phyloP scores from a whole-genome alignment of 176 grass and related monocot species.

The Eleusine coracana region DNA sequence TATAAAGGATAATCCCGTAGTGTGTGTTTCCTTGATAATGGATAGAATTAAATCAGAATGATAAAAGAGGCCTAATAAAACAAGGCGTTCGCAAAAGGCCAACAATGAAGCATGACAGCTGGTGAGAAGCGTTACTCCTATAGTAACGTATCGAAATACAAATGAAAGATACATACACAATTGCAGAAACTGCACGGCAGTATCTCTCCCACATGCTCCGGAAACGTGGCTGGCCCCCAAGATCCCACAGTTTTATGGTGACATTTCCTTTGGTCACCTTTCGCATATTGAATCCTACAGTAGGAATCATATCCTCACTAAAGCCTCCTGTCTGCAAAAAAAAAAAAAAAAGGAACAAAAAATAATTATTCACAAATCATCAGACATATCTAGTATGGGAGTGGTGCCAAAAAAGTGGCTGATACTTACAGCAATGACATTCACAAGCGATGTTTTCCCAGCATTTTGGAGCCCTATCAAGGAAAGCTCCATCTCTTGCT shows the following conservation, averaged over 20 bases:
- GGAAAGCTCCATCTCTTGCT: conserved; percentile 99
- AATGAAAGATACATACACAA: conserved; percentile 72
- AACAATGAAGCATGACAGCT: conserved; percentile 26
- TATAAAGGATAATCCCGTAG: not conserved
- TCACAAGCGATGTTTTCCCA: conserved; percentile 97
- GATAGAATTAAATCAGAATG: conserved; percentile 3
- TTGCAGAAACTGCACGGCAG: conserved; percentile 96
- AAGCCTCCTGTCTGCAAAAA: conserved; percentile 85
- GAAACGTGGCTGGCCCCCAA: conserved; percentile 97
- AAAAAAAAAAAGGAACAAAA: not conserved
- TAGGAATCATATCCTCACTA: conserved; percentile 99
- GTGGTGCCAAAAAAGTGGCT: conserved; percentile 7
- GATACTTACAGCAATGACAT: conserved; percentile 85
- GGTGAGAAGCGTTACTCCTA: conserved; percentile 10
- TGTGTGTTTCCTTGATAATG: conserved; percentile 16
- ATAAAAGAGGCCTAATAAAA: not conserved
- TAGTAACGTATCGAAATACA: not conserved
- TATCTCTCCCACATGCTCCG: conserved; percentile 99
- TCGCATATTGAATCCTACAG: conserved; percentile 99
- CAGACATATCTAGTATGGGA: conserved; percentile 1
- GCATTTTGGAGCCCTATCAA: conserved; percentile 99
- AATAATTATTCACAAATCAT: not conserved
- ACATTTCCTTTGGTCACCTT: conserved; percentile 98
- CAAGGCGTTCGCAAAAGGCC: conserved; percentile 4
- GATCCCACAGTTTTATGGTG: conserved; percentile 99